These are phyloP conservation scores for Helminthosporium solani DNA, from an alignment of 2,329 filamentous ascomycete genomes.

Conservation along the genomic window DNA sequence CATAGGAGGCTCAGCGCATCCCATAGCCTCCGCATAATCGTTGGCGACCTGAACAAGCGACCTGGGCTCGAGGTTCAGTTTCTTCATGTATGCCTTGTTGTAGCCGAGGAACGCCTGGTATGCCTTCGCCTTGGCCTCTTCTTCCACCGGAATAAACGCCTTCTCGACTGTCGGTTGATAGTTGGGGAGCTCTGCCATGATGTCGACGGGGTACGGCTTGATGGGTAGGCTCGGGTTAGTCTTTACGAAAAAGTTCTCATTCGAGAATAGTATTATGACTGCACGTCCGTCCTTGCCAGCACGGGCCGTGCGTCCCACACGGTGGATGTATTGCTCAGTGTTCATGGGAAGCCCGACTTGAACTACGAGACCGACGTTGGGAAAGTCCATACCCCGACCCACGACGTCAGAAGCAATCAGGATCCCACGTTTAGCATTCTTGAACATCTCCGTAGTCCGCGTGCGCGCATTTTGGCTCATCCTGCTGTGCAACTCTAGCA, in stretches of 20 bases:
- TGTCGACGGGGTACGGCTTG: conserved; percentile 49
- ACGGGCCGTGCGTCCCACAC: conserved; percentile 46
- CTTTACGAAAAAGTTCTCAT: conserved; percentile 54
- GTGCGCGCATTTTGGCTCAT: conserved; percentile 47
- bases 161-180: conserved; percentile 34
- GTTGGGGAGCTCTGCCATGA: conserved; percentile 39
- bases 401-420: conserved; percentile 53
- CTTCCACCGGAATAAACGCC: conserved; percentile 42
- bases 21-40: conserved; percentile 46
- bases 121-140: conserved; percentile 45
- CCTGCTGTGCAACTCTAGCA: conserved; percentile 48
- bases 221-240: conserved; percentile 54
- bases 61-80: conserved; percentile 42
- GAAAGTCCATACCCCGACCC: conserved; percentile 54
- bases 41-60: conserved; percentile 48
- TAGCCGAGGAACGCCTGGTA: conserved; percentile 52
- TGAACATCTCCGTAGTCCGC: conserved; percentile 48
- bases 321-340: conserved; percentile 50
- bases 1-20: conserved; percentile 48
- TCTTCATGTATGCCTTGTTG: conserved; percentile 49
- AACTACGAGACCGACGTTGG: conserved; percentile 51
- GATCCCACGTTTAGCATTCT: conserved; percentile 49
- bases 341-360: conserved; percentile 53
- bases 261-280: conserved; percentile 54
- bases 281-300: conserved; percentile 53